Evolutionary conservation across 179 eudicot species (phyloP).

Genomic region (Actinidia chinensis): DNA sequence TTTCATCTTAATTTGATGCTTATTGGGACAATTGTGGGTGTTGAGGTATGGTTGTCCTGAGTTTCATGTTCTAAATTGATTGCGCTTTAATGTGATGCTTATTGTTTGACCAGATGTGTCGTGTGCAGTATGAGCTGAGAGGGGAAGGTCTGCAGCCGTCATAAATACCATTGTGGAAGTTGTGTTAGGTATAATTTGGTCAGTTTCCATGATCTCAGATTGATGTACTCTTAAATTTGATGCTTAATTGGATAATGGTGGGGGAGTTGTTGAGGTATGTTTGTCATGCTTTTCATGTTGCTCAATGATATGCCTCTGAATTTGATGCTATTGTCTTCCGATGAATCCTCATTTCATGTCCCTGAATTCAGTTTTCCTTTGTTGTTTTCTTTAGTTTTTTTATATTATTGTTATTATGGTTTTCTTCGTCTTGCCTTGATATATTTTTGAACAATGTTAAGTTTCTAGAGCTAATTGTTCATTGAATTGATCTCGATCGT

Average conservation of each 20-base stretch:
- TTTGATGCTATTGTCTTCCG: background rate
- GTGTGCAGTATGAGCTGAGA: too few species aligned
- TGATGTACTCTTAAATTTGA: background rate
- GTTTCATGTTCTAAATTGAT: background rate
- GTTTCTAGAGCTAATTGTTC: background rate
- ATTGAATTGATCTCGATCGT: conserved; percentile 2
- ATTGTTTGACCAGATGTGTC: background rate
- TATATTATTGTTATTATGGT: background rate
- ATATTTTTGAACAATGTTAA: background rate
- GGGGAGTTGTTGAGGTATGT: background rate
- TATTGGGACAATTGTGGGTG: too few species aligned
- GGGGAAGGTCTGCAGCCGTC: too few species aligned
- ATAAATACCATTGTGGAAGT: background rate
- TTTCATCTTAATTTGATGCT: conserved; percentile 3
- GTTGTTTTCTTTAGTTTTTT: background rate
- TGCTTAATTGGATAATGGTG: background rate
- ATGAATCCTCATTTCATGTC: background rate
- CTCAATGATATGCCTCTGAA: background rate
- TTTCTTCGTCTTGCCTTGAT: background rate
- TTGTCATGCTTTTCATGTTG: background rate
- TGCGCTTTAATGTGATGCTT: background rate
- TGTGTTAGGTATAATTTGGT: background rate
- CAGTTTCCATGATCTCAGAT: too few species aligned
- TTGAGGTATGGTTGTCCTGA: too few species aligned
- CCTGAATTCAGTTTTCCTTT: background rate